These are phyloP conservation scores for Ceratocystis variospora DNA, from an alignment of 2,329 filamentous ascomycete species.

Conservation along the genomic window DNA sequence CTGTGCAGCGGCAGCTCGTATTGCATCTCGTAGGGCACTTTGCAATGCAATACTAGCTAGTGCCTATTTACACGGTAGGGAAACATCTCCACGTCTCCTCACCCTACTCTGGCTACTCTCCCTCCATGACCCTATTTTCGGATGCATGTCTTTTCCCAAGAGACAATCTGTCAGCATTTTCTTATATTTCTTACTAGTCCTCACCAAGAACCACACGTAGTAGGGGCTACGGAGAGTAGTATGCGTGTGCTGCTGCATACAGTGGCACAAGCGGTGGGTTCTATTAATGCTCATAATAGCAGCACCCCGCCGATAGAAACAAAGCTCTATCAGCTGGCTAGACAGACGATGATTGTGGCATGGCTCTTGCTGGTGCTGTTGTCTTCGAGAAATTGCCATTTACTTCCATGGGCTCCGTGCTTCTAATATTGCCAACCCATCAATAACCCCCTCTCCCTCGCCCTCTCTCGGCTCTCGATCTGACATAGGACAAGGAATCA, in stretches of 20 bases:
- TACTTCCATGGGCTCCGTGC: not conserved
- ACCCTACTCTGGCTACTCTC: too few relatives aligned
- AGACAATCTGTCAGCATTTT: not conserved
- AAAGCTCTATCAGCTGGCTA: not conserved
- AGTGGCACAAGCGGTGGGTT: not conserved
- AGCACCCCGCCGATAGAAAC: not conserved
- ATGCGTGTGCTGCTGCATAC: too few relatives aligned
- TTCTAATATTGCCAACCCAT: not conserved
- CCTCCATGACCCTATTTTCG: too few relatives aligned
- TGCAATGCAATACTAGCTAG: not conserved
- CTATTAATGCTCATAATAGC: not conserved
- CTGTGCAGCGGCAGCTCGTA: not conserved
- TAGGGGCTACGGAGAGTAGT: too few relatives aligned
- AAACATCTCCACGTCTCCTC: too few relatives aligned
- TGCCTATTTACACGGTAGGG: not conserved
- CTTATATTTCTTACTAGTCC: not conserved
- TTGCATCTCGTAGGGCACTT: not conserved
- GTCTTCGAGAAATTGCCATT: not conserved
- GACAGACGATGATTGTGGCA: not conserved
- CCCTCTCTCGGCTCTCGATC: not conserved
- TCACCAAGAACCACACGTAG: not conserved
- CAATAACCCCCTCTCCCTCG: not conserved
- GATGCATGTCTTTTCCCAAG: too few relatives aligned
- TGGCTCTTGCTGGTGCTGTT: not conserved
- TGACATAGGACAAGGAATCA: not conserved